Conservation (phyloP, 169 alveolate genomes). For the Plasmodium coatneyi region DNA sequence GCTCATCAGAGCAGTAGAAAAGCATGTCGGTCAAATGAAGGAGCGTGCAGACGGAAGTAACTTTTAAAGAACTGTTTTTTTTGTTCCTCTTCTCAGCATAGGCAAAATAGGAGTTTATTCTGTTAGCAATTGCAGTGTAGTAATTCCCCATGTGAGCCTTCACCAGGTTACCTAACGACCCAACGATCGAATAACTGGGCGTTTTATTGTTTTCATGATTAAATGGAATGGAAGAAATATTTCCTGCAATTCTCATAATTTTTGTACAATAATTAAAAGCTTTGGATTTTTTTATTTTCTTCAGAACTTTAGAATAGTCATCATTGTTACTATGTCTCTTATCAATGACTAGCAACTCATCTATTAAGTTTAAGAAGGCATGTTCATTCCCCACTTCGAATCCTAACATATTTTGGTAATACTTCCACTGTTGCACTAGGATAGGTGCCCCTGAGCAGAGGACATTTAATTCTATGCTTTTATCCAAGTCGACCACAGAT, state of each 20-base stretch:
- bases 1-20: slow-evolving; percentile 25
- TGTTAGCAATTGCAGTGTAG: slow-evolving; percentile 25
- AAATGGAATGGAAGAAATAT: slow-evolving; percentile 53
- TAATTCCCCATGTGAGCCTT: slow-evolving; percentile 40
- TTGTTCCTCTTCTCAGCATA: slow-evolving; percentile 38
- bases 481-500: slow-evolving; percentile 5
- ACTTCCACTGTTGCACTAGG: slow-evolving; percentile 63
- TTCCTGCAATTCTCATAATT: slow-evolving; percentile 60
- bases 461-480: slow-evolving; percentile 40
- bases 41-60: slow-evolving; percentile 55
- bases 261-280: slow-evolving; percentile 64
- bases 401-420: slow-evolving; percentile 31
- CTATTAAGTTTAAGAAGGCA: slow-evolving; percentile 47
- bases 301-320: background rate
- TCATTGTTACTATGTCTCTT: slow-evolving; percentile 37
- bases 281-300: slow-evolving; percentile 55
- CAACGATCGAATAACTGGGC: slow-evolving; percentile 56
- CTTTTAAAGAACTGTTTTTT: slow-evolving; percentile 18
- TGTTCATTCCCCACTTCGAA: slow-evolving; percentile 57
- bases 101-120: slow-evolving; percentile 47
- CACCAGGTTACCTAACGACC: slow-evolving; percentile 66
- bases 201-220: slow-evolving; percentile 66
- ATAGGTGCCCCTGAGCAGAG: slow-evolving; percentile 64
- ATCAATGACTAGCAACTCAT: slow-evolving; percentile 50
- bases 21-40: slow-evolving; percentile 47